phyloP scores from a whole-genome alignment of 2,329 filamentous ascomycete genomes.

The Fusarium odoratissimum region DNA sequence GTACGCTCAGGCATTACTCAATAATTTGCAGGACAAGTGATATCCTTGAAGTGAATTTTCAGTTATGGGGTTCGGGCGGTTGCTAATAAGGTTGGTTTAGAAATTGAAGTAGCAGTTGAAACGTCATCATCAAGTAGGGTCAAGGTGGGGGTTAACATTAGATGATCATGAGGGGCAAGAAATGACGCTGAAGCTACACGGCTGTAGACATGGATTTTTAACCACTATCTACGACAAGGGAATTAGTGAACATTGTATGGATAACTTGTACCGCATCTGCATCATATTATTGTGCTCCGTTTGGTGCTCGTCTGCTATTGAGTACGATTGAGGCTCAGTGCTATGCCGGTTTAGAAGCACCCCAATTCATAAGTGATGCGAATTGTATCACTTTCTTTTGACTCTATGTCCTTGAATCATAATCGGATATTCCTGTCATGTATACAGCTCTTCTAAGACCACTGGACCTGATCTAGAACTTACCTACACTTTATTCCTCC shows the following conservation, averaged over 20 bases:
- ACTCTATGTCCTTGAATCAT: neutral
- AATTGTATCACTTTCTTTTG: neutral
- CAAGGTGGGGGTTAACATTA: constrained; percentile 26
- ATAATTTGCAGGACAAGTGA: neutral
- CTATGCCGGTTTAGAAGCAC: neutral
- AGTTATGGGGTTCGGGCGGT: neutral
- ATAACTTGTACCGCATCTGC: neutral
- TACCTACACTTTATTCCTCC: neutral
- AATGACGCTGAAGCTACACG: neutral
- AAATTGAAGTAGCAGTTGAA: constrained; percentile 11
- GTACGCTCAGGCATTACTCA: constrained; percentile 50
- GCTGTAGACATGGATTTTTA: neutral
- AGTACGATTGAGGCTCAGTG: neutral
- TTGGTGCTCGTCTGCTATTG: neutral
- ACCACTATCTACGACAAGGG: neutral
- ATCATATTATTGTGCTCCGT: neutral
- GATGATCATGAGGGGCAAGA: constrained; percentile 27
- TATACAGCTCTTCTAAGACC: neutral
- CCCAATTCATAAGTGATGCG: neutral
- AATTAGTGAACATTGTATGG: neutral
- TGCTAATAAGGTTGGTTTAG: neutral
- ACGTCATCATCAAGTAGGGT: constrained; percentile 21
- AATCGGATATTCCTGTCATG: neutral
- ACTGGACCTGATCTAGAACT: neutral
- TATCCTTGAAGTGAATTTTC: neutral